Base-by-base conservation (phyloP, 345 rosid species). In the Aquilaria yunnanensis region DNA sequence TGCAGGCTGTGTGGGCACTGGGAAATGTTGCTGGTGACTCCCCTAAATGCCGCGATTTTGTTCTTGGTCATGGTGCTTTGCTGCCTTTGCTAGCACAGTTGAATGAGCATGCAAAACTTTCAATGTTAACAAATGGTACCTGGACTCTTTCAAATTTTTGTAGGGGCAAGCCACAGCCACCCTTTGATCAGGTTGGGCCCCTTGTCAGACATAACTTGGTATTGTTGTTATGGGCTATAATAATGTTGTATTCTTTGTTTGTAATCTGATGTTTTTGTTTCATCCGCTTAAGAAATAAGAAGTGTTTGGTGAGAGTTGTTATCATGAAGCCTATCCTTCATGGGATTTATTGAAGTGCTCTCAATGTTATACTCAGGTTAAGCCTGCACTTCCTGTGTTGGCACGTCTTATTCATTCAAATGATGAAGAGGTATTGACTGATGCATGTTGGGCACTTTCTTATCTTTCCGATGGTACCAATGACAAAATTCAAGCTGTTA, bases 11-110 rank as follows among this genome's bases (percentile, higher is more conserved):
- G 0, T 86, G 96, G 96, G 96, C 87, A 16, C 56, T 89, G 63
- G 92, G 96, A 62, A 89, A 89, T 68, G 81, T 89, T 50, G 88
- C 92, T 68, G 92, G 92, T 13, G 96, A 89, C 72, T 89, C 96
- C 14, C 86, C 92, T 57, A 78, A 69, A 59, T 85, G 85, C 45
- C 89, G 96, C 59, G 96, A 88, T 70, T 63, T 73, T 60, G 96
- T 89, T 57, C 72, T 89, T 14, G 75, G 77, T 56, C 46, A 67
- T 53, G 93, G 77, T 10, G 90, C 84, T 46, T 67, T 86, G 84
- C 54, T 70, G 61, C 77, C 87, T 60, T 67, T 89, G 51, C 72
- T 89, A 64, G 75, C 87, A 51, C 96, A 86, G 50, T 82, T 89
- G 60, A 86, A 82, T 51, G 90, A 86, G 58, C 75, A 79, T 57